Conservation (phyloP, 768 basidiomycete species). For the Phanerochaete carnosa region DNA sequence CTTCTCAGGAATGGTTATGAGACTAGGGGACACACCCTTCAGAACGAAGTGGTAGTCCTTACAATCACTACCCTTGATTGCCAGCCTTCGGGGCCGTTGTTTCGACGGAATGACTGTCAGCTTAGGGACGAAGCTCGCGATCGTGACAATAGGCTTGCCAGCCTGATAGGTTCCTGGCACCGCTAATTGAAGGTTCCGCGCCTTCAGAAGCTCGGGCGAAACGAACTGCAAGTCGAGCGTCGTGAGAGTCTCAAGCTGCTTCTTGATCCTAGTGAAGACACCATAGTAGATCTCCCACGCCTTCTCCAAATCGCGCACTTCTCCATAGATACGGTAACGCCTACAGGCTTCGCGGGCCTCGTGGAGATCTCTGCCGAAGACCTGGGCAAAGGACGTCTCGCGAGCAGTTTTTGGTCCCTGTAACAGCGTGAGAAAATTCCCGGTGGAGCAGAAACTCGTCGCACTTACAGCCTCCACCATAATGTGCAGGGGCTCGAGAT, state of each 20-base stretch:
- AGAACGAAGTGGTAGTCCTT: slow-evolving; percentile 88
- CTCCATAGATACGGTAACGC: slow-evolving; percentile 81
- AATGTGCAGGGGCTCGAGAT: slow-evolving; percentile 88
- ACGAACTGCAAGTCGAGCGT: slow-evolving; percentile 96
- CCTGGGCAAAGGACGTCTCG: slow-evolving; percentile 93
- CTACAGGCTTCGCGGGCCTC: slow-evolving; percentile 91
- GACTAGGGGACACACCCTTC: slow-evolving; percentile 59
- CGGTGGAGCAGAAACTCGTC: too few relatives aligned
- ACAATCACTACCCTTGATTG: slow-evolving; percentile 86
- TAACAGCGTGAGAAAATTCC: slow-evolving; percentile 7
- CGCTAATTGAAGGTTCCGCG: slow-evolving; percentile 89
- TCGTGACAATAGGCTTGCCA: slow-evolving; percentile 78
- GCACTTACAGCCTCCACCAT: slow-evolving; percentile 78
- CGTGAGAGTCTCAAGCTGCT: slow-evolving; percentile 84
- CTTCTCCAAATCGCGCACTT: slow-evolving; percentile 87
- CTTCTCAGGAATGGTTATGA: neutral
- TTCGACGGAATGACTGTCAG: slow-evolving; percentile 94
- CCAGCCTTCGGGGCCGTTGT: slow-evolving; percentile 89
- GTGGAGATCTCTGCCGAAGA: slow-evolving; percentile 86
- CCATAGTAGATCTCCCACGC: slow-evolving; percentile 99
- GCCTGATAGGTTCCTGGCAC: slow-evolving; percentile 92
- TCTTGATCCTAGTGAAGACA: slow-evolving; percentile 95
- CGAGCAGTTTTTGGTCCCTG: slow-evolving; percentile 93
- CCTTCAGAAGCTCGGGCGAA: slow-evolving; percentile 86
- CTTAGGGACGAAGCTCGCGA: slow-evolving; percentile 83